These are phyloP conservation scores for Xenoacremonium recifei DNA, from an alignment of 2,329 filamentous ascomycete genomes.

Conservation along the genomic window DNA sequence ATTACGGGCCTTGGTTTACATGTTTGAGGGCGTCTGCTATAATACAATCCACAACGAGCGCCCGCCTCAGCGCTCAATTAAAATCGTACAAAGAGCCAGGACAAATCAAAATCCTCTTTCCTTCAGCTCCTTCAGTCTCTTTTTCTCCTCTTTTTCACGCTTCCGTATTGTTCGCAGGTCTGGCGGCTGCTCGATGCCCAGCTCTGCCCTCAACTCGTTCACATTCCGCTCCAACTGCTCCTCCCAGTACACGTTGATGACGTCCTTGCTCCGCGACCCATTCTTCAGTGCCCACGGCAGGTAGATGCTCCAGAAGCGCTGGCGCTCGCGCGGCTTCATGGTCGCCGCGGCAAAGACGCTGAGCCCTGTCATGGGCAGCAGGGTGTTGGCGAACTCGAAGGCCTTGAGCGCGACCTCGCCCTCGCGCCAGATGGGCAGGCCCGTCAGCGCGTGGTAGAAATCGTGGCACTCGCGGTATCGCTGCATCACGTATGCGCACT, in stretches of 20 bases:
- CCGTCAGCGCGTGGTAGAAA: conserved; percentile 94
- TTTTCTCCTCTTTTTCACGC: conserved; percentile 66
- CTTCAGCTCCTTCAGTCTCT: conserved; percentile 53
- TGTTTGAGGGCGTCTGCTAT: too few relatives aligned
- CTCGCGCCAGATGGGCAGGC: conserved; percentile 86
- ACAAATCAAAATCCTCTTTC: conserved; percentile 20
- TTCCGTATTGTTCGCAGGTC: conserved; percentile 78
- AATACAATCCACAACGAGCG: too few relatives aligned
- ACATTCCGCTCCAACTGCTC: conserved; percentile 86
- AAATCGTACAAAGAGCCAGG: too few relatives aligned
- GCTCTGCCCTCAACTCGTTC: conserved; percentile 65
- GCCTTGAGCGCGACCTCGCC: conserved; percentile 97
- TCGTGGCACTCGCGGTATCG: conserved; percentile 96
- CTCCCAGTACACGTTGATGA: conserved; percentile 98
- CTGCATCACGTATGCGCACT: conserved; percentile 98
- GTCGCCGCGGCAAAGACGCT: conserved; percentile 84
- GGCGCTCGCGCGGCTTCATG: conserved; percentile 77
- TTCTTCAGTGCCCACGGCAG: conserved; percentile 89
- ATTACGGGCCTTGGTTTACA: too few relatives aligned
- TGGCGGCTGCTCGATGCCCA: conserved; percentile 86
- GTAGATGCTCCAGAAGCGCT: conserved; percentile 71
- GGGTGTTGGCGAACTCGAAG: conserved; percentile 93
- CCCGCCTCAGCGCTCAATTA: too few relatives aligned
- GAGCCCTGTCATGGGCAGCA: conserved; percentile 92
- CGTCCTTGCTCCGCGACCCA: conserved; percentile 70